These are phyloP conservation scores for Mucor piriformis DNA, from an alignment of 371 early-diverging fungal species.

Conservation along the genomic window DNA sequence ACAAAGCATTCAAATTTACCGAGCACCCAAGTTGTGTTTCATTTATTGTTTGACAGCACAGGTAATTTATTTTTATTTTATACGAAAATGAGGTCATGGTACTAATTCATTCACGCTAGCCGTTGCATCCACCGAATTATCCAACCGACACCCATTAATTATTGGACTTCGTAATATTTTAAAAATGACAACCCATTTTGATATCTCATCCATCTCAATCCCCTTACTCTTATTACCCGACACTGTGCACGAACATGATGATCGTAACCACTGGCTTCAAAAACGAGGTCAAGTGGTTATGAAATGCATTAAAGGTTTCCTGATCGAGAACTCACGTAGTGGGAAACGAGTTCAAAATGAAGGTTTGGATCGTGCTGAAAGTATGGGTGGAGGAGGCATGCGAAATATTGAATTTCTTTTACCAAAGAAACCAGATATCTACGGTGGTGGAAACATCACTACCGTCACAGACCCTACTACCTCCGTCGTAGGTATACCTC, in stretches of 20 bases:
- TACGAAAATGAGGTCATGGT: neutral
- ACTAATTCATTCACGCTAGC: constrained; percentile 23
- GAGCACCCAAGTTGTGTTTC: constrained; percentile 74
- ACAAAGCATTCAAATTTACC: constrained; percentile 82
- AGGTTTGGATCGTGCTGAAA: constrained; percentile 32
- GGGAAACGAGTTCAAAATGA: constrained; percentile 42
- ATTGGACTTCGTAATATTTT: constrained; percentile 69
- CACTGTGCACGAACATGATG: constrained; percentile 39
- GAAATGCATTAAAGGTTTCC: constrained; percentile 65
- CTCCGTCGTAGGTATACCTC: constrained; percentile 3
- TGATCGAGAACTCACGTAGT: constrained; percentile 59
- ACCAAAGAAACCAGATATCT: constrained; percentile 32
- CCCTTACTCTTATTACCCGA: constrained; percentile 71
- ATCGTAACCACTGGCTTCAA: constrained; percentile 38
- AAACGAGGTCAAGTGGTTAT: constrained; percentile 63
- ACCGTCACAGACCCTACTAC: neutral
- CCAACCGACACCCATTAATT: constrained; percentile 57
- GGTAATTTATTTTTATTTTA: constrained; percentile 29
- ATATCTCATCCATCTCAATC: constrained; percentile 66
- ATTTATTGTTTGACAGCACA: constrained; percentile 60
- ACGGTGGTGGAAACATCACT: constrained; percentile 11
- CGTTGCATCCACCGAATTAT: constrained; percentile 42
- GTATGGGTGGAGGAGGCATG: constrained; percentile 42
- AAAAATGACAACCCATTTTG: constrained; percentile 65
- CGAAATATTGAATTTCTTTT: constrained; percentile 49